Evolutionary conservation across 306 rosid species (phyloP), one percentile per base, ranked within the genome.

Genomic region (Prinsepia uniflora): DNA sequence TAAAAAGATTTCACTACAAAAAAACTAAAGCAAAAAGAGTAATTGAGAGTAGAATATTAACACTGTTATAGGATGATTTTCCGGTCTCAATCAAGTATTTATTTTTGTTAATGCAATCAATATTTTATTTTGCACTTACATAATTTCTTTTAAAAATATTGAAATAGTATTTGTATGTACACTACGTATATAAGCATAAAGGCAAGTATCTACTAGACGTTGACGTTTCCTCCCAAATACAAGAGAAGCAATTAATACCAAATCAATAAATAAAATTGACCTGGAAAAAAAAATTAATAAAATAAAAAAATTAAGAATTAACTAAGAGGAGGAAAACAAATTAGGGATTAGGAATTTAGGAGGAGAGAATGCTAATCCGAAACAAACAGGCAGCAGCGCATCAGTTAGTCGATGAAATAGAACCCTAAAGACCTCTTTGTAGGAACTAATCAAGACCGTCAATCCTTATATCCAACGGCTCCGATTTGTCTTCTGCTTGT

Each of bases 361-460:
- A 30, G 36, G 36, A 30, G 36, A 30, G 10, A 40, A 12, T 49
- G 7, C 8, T 42, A 39, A 78, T 40, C 58, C 57, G 43, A 70
- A 73, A 65, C 60, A 58, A 46, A 57, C 14, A 2, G 65, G 5
- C 22, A 70, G 65, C 56, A 68, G 60, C 53, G 11, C 45, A 44
- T 54, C 56, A 52, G 72, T 53, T 59, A 59, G 75, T 81, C 78
- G 53, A 70, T 58, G 74, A 76, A 72, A 81, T 63, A 74, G 88
- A 92, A 87, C 93, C 97, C 96, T 83, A 87, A 76, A 75, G 67
- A 17, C 75, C 17, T 19, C 71, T n/a, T 43, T 77, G 80, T 67
- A 81, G 82, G 77, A 83, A 78, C 76, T 76, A 72, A 80, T 83
- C 90, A 4, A 8, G 4, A 60, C 90, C 93, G 81, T 79, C 63